Conservation (phyloP, 176 grass and related monocot species). For the Aegilops longissima region DNA sequence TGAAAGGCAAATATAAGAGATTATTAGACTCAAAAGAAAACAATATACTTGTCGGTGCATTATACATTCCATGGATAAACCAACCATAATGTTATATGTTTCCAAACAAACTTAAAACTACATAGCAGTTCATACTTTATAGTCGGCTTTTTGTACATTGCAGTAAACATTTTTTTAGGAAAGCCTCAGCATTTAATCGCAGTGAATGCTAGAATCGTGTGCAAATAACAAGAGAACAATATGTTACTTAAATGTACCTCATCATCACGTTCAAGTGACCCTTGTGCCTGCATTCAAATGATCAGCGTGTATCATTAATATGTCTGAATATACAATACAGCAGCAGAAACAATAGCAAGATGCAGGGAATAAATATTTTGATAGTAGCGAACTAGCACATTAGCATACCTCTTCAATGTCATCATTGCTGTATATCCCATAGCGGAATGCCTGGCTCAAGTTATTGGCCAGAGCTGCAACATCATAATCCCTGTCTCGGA, state of each 20-base stretch:
- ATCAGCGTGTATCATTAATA: constrained; percentile 21
- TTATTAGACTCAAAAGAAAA: constrained; percentile 19
- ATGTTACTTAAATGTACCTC: constrained; percentile 59
- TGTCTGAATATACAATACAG: not conserved
- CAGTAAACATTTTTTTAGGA: not conserved
- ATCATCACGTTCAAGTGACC: constrained; percentile 90
- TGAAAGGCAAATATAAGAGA: constrained; percentile 22
- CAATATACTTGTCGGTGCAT: not conserved
- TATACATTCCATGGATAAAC: not conserved
- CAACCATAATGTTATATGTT: not conserved
- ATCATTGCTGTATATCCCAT: constrained; percentile 88
- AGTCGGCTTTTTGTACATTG: not conserved
- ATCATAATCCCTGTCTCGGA: constrained; percentile 95
- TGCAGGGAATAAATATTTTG: not conserved
- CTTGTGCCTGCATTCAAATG: constrained; percentile 79
- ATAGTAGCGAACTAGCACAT: not conserved
- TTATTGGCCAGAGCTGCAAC: constrained; percentile 95
- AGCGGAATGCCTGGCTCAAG: constrained; percentile 92
- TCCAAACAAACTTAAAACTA: not conserved
- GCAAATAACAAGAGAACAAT: constrained; percentile 22
- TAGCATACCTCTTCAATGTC: constrained; percentile 69
- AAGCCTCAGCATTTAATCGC: not conserved
- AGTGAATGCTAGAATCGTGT: not conserved
- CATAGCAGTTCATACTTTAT: not conserved
- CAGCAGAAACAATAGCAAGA: not conserved